Conservation (phyloP, 139 green algal genomes). For the Chlorella ohadii region DNA sequence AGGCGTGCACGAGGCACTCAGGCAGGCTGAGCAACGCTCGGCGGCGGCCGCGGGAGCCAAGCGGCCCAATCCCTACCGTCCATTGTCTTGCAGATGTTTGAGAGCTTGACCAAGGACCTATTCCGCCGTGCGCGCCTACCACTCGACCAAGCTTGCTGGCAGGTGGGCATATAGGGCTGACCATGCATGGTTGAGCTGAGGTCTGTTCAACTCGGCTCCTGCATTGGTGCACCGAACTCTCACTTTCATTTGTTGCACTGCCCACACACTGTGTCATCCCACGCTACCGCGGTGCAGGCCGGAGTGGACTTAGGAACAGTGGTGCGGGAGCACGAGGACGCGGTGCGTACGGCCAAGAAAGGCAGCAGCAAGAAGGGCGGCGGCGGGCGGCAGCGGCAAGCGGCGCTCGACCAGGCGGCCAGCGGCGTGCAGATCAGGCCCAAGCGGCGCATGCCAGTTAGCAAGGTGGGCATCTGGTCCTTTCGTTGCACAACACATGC, state of each 20-base stretch:
- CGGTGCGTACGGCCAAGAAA: conserved; percentile 8
- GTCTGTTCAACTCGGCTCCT: too few relatives aligned
- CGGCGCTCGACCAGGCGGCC: conserved; percentile 28
- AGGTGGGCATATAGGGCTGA: conserved; percentile 41
- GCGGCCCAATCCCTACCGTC: too few relatives aligned
- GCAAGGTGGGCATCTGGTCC: conserved; percentile 35
- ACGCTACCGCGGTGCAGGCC: conserved; percentile 43
- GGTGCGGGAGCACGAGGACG: conserved; percentile 49
- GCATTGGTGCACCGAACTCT: too few relatives aligned
- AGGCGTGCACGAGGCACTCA: too few relatives aligned
- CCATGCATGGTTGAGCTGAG: too few relatives aligned
- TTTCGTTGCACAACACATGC: too few relatives aligned
- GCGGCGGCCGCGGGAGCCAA: too few relatives aligned
- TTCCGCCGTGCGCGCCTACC: conserved; percentile 71
- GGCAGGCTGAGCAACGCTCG: too few relatives aligned
- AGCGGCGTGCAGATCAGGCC: conserved; percentile 67
- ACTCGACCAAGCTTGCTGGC: conserved; percentile 82
- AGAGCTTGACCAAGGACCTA: conserved; percentile 66
- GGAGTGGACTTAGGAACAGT: conserved; percentile 78
- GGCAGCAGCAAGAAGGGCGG: conserved; percentile 18
- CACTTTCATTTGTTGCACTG: too few relatives aligned
- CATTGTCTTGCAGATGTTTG: conserved; percentile 50
- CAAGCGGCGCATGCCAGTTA: conserved; percentile 70
- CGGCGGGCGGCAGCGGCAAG: background rate
- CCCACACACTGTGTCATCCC: too few relatives aligned